Evolutionary conservation across 2,329 filamentous ascomycete species (phyloP).

Genomic region (Aspergillus sp.): DNA sequence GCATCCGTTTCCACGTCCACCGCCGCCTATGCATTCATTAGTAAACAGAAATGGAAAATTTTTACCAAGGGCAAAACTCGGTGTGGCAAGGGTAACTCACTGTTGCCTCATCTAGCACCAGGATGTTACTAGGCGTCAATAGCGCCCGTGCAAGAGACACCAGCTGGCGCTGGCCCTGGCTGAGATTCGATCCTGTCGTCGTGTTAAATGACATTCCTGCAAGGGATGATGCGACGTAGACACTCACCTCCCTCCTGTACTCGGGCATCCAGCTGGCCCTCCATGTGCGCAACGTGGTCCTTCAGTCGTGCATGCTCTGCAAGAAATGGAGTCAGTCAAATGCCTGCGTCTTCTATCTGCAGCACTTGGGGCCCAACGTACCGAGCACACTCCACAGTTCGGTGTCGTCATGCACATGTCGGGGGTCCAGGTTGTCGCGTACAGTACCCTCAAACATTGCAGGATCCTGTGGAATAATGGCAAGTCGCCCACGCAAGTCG

Average conservation of each 20-base stretch:
- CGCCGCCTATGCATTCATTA: conserved; percentile 50
- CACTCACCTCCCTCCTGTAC: conserved; percentile 88
- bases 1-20: conserved; percentile 69
- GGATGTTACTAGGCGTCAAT: conserved; percentile 92
- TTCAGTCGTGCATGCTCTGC: conserved; percentile 89
- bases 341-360: conserved; percentile 13
- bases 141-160: conserved; percentile 90
- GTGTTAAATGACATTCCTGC: conserved; percentile 13
- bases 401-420: conserved; percentile 92
- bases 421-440: conserved; percentile 92
- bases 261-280: conserved; percentile 82
- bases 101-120: conserved; percentile 95
- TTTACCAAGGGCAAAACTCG: conserved; percentile 9
- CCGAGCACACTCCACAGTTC: conserved; percentile 94
- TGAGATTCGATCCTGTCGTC: conserved; percentile 82
- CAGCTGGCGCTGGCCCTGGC: conserved; percentile 90
- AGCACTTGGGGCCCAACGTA: conserved; percentile 48
- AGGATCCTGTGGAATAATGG: conserved; percentile 97
- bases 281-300: conserved; percentile 83
- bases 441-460: conserved; percentile 92
- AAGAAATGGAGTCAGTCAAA: conserved; percentile 39
- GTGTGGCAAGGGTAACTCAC: conserved; percentile 45
- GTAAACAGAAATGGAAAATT: background rate
- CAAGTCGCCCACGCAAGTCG: conserved; percentile 82
- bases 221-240: conserved; percentile 2